Evolutionary conservation across 2,329 filamentous ascomycete species (phyloP).

Genomic region (Graphiopsis chlorocephala): DNA sequence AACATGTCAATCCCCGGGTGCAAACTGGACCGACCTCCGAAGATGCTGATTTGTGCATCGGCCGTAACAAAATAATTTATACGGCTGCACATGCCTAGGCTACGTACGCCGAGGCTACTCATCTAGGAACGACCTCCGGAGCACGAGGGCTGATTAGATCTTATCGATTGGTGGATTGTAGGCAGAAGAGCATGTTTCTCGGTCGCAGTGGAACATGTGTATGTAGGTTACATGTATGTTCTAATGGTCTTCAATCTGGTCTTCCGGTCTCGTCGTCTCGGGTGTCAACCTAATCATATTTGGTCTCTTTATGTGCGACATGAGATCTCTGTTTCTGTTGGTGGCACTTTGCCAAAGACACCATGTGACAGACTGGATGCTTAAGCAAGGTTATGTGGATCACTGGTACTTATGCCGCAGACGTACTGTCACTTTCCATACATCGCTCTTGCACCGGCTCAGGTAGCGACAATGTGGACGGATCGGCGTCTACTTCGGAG

Average conservation of each 20-base stretch:
- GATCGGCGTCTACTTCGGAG: too few species aligned
- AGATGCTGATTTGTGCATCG: not conserved
- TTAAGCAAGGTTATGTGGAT: too few species aligned
- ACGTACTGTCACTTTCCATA: too few species aligned
- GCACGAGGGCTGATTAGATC: too few species aligned
- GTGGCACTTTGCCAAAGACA: too few species aligned
- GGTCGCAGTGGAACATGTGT: not conserved
- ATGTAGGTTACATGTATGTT: too few species aligned
- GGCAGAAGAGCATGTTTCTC: not conserved
- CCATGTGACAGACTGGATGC: too few species aligned
- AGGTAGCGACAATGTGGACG: not conserved
- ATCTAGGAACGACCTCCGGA: not conserved
- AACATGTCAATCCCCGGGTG: not conserved
- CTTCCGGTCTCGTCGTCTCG: not conserved
- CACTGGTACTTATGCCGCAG: too few species aligned
- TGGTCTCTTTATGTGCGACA: not conserved
- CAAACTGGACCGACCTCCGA: not conserved
- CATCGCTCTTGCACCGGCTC: too few species aligned
- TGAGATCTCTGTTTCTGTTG: too few species aligned
- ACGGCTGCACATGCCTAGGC: not conserved
- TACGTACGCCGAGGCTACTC: not conserved
- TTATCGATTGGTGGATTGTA: too few species aligned
- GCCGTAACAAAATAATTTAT: not conserved
- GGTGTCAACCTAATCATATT: not conserved
- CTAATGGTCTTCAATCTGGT: not conserved